Evolutionary conservation across 2,329 filamentous ascomycete genomes (phyloP), one percentile per base, ranked within the genome.

Genomic region (Cryoendolithus antarcticus): DNA sequence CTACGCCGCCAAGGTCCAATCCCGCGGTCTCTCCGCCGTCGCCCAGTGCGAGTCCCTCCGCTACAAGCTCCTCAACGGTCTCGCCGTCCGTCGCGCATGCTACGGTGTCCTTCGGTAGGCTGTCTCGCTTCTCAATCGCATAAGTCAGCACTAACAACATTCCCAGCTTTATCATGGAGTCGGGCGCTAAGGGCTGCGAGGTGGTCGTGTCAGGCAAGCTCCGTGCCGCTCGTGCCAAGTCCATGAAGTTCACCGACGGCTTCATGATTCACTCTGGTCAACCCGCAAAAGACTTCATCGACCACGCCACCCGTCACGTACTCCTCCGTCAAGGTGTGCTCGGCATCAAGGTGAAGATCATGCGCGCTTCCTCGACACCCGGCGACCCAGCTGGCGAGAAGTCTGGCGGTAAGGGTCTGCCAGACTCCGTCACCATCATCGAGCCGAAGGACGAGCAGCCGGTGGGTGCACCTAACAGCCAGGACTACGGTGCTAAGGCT

Each of bases 251-350:
- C 82, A 98, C 91, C 70, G 77, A 98, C 71, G 91, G 91, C 67
- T 98, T 98, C 86, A 98, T 98, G 91, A 98, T 98, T 74, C 91
- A 98, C 85, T 98, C 91, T 62, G 91, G 91, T 73, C 91, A 98
- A 71, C 91, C 91, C 63, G 91, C 89, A 64, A 89, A 93, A 74
- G 91, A 98, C 74, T 98, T 98, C 76, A 98, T 98, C 69, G 91
- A 98, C 77, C 77, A 73, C 62, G 93, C 93, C 59, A 96, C 91
- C 63, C 91, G 91, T 61, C 91, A 98, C 85, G 91, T 98, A 61
- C 86, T 98, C 55, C 88, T 98, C 70, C 85, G 93, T 73, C 91
- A 98, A 77, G 91, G 91, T 84, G 91, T 98, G 55, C 77, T 98
- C 55, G 91, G 91, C 74, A 98, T 98, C 76, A 98, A 98, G 81